These are phyloP conservation scores for Polytrichum commune DNA, from an alignment of 225 moss, liverwort and hornwort genomes.

Conservation along the genomic window DNA sequence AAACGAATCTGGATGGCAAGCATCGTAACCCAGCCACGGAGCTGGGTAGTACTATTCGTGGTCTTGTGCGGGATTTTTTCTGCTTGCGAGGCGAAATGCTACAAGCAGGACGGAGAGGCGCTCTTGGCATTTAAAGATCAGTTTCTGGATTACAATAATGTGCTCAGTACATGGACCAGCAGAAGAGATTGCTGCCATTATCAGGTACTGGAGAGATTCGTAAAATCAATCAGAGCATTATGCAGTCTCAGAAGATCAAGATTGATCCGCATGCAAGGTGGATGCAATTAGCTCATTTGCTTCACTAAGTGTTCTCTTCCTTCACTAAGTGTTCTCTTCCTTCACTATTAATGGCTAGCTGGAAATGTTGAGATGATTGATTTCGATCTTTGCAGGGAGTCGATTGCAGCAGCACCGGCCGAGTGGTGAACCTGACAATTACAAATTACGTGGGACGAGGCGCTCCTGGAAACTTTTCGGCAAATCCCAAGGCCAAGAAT, in stretches of 20 bases:
- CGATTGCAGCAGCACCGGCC: not conserved
- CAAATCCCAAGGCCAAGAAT: conserved; percentile 1
- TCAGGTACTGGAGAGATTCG: not conserved
- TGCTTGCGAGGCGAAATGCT: not conserved
- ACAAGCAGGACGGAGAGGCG: not conserved
- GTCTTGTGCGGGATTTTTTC: not conserved
- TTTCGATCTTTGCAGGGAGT: not conserved
- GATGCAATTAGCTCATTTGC: not conserved
- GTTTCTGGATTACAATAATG: not conserved
- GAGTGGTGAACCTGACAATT: not conserved
- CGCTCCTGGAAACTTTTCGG: not conserved
- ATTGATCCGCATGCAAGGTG: too few relatives aligned
- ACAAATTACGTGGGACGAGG: not conserved
- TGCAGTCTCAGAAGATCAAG: not conserved
- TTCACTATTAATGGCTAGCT: not conserved
- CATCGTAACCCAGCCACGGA: too few relatives aligned
- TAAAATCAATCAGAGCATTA: not conserved
- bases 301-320: too few relatives aligned
- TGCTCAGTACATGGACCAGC: not conserved
- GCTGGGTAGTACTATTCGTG: too few relatives aligned
- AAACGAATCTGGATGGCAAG: too few relatives aligned
- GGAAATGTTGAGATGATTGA: not conserved
- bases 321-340: not conserved
- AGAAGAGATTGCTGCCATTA: not conserved
- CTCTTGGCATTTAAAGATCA: not conserved